phyloP scores from a whole-genome alignment of 768 basidiomycete genomes.

The Leccinum variicolor region DNA sequence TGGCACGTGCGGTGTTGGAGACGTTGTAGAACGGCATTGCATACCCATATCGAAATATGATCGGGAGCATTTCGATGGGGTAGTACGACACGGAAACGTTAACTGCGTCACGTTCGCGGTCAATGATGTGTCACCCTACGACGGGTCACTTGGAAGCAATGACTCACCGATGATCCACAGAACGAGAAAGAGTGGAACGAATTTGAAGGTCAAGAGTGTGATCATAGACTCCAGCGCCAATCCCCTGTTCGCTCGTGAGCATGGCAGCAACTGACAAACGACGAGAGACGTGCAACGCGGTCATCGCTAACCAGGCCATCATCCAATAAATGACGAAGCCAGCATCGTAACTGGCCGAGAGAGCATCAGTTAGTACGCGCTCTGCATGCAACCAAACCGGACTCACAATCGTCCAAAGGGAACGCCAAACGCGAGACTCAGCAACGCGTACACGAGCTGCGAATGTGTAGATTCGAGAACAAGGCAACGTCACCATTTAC shows the following conservation, averaged over 20 bases:
- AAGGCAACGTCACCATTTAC: constrained; percentile 6
- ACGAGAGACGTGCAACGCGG: constrained; percentile 42
- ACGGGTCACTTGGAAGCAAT: background rate
- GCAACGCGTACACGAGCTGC: constrained; percentile 55
- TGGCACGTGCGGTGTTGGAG: constrained; percentile 52
- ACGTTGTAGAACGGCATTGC: constrained; percentile 73
- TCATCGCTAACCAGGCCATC: constrained; percentile 58
- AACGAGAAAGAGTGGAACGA: constrained; percentile 60
- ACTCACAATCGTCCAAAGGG: constrained; percentile 48
- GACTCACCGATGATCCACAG: constrained; percentile 58
- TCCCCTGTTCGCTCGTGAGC: constrained; percentile 40
- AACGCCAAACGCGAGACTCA: constrained; percentile 58
- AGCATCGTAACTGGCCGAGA: constrained; percentile 37
- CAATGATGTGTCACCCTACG: background rate
- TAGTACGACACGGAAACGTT: constrained; percentile 57
- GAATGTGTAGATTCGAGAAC: background rate
- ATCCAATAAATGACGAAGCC: constrained; percentile 70
- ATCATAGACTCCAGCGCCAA: constrained; percentile 59
- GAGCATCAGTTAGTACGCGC: background rate
- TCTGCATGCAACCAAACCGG: background rate
- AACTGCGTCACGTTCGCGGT: constrained; percentile 27
- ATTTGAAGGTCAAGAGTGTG: constrained; percentile 49
- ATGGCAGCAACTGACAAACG: background rate
- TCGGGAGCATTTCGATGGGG: constrained; percentile 58
- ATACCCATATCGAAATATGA: constrained; percentile 63